Percentiles rank a stretch among this genome's conserved stretches.
Evolutionary conservation across 331 rosid species (phyloP).

Genomic region (Ulmus americana): DNA sequence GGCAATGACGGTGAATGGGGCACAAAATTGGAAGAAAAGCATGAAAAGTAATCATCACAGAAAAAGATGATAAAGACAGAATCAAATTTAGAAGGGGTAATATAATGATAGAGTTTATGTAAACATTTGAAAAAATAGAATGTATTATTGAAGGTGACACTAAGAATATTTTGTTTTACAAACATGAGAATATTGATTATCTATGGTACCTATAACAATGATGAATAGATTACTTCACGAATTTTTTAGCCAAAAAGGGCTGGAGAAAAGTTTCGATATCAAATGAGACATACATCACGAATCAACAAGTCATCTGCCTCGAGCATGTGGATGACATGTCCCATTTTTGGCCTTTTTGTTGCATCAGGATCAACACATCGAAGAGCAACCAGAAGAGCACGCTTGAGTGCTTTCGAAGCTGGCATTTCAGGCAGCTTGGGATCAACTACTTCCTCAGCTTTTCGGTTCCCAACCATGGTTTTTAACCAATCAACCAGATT

Average conservation of each 20-base stretch:
- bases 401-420: conserved; percentile 75
- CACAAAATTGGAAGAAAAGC: conserved; percentile 21
- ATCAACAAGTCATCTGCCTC: conserved; percentile 80
- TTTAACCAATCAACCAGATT: conserved; percentile 92
- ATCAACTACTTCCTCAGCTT: conserved; percentile 79
- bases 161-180: conserved; percentile 25
- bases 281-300: conserved; percentile 53
- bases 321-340: conserved; percentile 94
- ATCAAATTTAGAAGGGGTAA: conserved; percentile 1
- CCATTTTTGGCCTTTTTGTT: conserved; percentile 86
- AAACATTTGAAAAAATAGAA: conserved; percentile 7
- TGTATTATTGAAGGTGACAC: conserved; percentile 18
- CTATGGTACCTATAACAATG: conserved; percentile 31
- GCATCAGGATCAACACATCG: conserved; percentile 95
- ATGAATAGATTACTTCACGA: conserved; percentile 9
- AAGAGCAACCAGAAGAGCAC: conserved; percentile 79
- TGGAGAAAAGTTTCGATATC: not conserved
- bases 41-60: conserved; percentile 11
- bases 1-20: conserved; percentile 19
- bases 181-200: conserved; percentile 21
- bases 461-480: conserved; percentile 71
- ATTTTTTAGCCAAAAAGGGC: no score
- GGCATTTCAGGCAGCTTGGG: conserved; percentile 90
- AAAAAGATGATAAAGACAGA: conserved; percentile 12
- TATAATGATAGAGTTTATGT: conserved; percentile 9